Percentiles rank a stretch among this genome's conserved stretches.
phyloP scores from a whole-genome alignment of 345 rosid species.

The Noccaea bulbosa region DNA sequence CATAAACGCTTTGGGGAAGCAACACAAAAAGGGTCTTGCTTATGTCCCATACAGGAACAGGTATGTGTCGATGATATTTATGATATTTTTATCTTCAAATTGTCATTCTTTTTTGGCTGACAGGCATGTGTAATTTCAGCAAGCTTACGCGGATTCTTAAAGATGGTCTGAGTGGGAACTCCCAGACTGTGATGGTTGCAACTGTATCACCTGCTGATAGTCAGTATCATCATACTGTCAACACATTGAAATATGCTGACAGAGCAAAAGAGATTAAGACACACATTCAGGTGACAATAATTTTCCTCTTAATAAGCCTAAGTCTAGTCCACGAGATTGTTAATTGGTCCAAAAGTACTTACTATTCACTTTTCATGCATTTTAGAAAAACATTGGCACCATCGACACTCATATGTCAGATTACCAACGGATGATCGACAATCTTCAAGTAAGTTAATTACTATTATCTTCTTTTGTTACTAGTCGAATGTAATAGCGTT shows the following conservation, averaged over 20 bases:
- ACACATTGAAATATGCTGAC: conserved; percentile 97
- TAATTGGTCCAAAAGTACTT: conserved; percentile 26
- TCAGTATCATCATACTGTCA: conserved; percentile 65
- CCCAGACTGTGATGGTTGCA: conserved; percentile 97
- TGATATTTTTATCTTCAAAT: conserved; percentile 19
- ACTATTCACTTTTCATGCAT: conserved; percentile 25
- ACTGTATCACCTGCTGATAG: conserved; percentile 49
- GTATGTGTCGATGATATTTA: conserved; percentile 40
- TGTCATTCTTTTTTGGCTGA: conserved; percentile 9
- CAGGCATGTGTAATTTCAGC: conserved; percentile 31
- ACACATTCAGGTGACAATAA: conserved; percentile 57
- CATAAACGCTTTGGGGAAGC: conserved; percentile 92
- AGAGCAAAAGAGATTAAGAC: conserved; percentile 96
- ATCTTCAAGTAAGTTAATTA: conserved; percentile 71
- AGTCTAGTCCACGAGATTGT: neutral
- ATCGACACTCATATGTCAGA: conserved; percentile 86
- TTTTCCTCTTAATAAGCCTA: conserved; percentile 17
- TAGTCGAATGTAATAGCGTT: neutral
- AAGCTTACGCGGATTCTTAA: conserved; percentile 93
- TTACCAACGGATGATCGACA: conserved; percentile 96
- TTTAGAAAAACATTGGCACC: conserved; percentile 90
- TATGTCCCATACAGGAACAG: conserved; percentile 98
- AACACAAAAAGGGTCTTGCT: conserved; percentile 95
- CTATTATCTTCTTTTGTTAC: neutral
- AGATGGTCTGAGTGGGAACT: conserved; percentile 98